Evolutionary conservation across 2,329 filamentous ascomycete species (phyloP), one percentile per base, ranked within the genome.

Genomic region (Kalmusia sp.): DNA sequence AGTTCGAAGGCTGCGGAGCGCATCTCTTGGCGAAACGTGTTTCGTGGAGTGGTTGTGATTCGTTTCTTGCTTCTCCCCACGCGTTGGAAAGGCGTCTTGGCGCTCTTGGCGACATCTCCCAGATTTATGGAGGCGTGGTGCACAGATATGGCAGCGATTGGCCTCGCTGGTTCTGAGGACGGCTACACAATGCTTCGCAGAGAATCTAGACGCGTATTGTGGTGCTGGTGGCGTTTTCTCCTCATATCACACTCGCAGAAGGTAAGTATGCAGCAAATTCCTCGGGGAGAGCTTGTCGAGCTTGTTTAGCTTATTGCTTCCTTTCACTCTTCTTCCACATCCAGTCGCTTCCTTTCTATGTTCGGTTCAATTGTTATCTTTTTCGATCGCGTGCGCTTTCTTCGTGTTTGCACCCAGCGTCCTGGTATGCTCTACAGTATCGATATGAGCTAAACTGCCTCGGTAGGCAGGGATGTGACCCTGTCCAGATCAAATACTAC

Each of bases 11-110:
- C 30, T 25, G 17, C 15, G 22, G 25, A 30, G 15, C 22, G 31
- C 28, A 34, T 17, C 11, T 21, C 49, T 40, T 49, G 49, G 49
- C 49, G 35, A 41, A 52, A 56, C 49, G 53, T 56, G 52, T 21
- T n/a, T 14, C 21, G 19, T 25, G 14, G 30, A 3, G 12, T 30
- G 6, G 15, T 28, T 52, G 21, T 55, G 53, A 55, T 55, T 55
- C 53, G 53, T 19, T 37, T 31, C 15, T 11, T 17, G 31, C 19
- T 19, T 31, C 25, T 17, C 19, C 21, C 43, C 21, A 41, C 21
- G 38, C 38, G 38, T 21, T 28, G 22, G 9, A 27, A n/a, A 35
- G 30, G 17, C 44, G 8, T 45, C 41, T 27, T 35, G 41, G 40
- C 27, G 4, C 7, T 15, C 43, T 46, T 46, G 43, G 43, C 30